phyloP scores from a whole-genome alignment of 768 basidiomycete genomes.

The Holtermanniella nyarrowii region DNA sequence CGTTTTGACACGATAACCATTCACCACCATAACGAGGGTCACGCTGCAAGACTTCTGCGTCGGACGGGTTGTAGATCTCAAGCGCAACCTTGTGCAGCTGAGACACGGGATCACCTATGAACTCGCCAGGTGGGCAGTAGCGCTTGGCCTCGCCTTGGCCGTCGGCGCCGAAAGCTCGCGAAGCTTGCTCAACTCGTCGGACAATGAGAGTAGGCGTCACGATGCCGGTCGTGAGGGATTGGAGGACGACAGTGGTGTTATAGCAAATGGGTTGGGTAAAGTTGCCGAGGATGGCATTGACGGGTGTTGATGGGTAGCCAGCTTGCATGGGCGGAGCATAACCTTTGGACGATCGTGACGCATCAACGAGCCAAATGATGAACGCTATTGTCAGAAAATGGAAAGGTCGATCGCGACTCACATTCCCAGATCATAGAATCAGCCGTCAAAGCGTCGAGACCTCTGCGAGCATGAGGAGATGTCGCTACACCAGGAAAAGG shows the following conservation, averaged over 20 bases:
- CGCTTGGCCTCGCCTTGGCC: slow-evolving; percentile 55
- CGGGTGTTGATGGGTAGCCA: slow-evolving; percentile 86
- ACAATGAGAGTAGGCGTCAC: slow-evolving; percentile 89
- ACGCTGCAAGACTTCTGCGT: neutral
- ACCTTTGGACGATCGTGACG: slow-evolving; percentile 64
- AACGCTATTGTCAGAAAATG: slow-evolving; percentile 46
- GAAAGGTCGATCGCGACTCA: slow-evolving; percentile 1
- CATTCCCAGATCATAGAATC: slow-evolving; percentile 33
- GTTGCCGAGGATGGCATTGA: slow-evolving; percentile 65
- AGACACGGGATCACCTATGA: slow-evolving; percentile 85
- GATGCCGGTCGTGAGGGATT: slow-evolving; percentile 86
- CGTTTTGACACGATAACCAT: slow-evolving; percentile 31
- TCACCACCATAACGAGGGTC: slow-evolving; percentile 16
- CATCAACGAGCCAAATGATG: slow-evolving; percentile 95
- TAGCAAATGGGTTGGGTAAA: slow-evolving; percentile 88
- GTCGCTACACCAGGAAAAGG: slow-evolving; percentile 69
- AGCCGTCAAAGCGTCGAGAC: slow-evolving; percentile 48
- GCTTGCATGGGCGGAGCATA: slow-evolving; percentile 72
- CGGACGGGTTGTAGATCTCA: slow-evolving; percentile 26
- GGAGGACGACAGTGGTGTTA: slow-evolving; percentile 90
- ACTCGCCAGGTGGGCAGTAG: slow-evolving; percentile 56
- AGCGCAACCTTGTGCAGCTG: slow-evolving; percentile 77
- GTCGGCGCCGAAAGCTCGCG: slow-evolving; percentile 81
- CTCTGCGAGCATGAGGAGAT: slow-evolving; percentile 57
- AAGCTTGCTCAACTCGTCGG: slow-evolving; percentile 83